Conservation (phyloP, 345 rosid genomes). For the Kandelia obovata region DNA sequence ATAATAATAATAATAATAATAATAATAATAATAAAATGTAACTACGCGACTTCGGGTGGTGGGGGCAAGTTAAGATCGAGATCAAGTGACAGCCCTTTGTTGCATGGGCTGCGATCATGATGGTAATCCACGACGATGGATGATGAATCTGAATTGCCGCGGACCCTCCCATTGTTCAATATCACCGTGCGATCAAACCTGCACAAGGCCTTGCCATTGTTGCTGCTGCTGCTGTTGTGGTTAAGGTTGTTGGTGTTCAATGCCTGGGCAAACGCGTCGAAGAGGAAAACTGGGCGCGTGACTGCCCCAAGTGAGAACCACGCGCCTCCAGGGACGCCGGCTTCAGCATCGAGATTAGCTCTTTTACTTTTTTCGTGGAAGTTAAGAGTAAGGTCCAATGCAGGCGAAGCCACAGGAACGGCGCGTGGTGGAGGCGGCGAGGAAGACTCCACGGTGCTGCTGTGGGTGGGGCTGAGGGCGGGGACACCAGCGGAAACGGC, state of each 20-base stretch:
- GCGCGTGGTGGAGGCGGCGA: slow-evolving; percentile 45
- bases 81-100: slow-evolving; percentile 23
- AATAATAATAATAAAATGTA: slow-evolving; percentile 15
- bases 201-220: slow-evolving; percentile 11
- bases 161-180: slow-evolving; percentile 20
- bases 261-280: slow-evolving; percentile 51
- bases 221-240: background rate
- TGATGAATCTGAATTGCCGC: slow-evolving; percentile 66
- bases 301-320: slow-evolving; percentile 11
- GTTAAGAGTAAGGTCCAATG: slow-evolving; percentile 51
- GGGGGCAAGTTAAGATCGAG: slow-evolving; percentile 70
- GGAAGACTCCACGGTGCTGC: slow-evolving; percentile 69
- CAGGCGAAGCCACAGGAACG: slow-evolving; percentile 22
- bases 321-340: slow-evolving; percentile 16
- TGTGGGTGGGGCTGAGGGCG: slow-evolving; percentile 59
- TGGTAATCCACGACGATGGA: slow-evolving; percentile 45
- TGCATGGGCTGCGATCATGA: slow-evolving; percentile 11
- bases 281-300: slow-evolving; percentile 40
- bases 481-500: too few relatives aligned
- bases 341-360: background rate
- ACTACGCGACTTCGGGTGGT: slow-evolving; percentile 56
- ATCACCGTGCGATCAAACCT: slow-evolving; percentile 23
- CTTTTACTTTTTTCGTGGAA: background rate
- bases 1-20: slow-evolving; percentile 3
- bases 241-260: background rate